A percentile compares a stretch with the other conserved stretches of the same genome.
These are phyloP conservation scores for Pilatotrama ljubarskyi DNA, from an alignment of 768 basidiomycete species.

Conservation along the genomic window DNA sequence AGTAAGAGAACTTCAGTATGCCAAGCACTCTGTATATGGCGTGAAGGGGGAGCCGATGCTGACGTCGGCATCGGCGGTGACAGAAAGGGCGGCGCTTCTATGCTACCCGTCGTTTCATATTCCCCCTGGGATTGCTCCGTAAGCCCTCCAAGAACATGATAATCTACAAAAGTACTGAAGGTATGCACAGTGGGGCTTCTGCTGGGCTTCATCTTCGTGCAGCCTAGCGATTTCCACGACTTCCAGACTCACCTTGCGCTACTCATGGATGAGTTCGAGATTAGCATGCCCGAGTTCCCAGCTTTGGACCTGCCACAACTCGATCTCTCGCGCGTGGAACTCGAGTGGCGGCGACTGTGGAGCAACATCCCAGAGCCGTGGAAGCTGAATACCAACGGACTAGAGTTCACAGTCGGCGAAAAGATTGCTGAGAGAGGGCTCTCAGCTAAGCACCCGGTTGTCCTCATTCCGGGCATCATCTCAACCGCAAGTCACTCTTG, in stretches of 20 bases:
- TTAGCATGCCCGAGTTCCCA: slow-evolving; percentile 62
- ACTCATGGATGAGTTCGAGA: slow-evolving; percentile 69
- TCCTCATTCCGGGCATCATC: slow-evolving; percentile 88
- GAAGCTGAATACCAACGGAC: slow-evolving; percentile 78
- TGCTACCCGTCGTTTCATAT: slow-evolving; percentile 56
- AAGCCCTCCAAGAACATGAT: slow-evolving; percentile 29
- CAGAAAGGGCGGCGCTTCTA: slow-evolving; percentile 29
- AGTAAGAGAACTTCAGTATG: not conserved
- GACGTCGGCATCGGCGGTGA: not conserved
- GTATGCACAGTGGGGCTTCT: slow-evolving; percentile 56
- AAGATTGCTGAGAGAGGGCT: slow-evolving; percentile 62
- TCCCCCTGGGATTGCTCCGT: slow-evolving; percentile 69
- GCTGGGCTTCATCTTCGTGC: slow-evolving; percentile 63
- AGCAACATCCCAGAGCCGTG: slow-evolving; percentile 76
- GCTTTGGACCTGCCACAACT: slow-evolving; percentile 66
- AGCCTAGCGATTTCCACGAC: slow-evolving; percentile 65
- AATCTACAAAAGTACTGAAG: not conserved
- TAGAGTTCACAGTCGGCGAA: slow-evolving; percentile 80
- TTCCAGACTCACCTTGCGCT: slow-evolving; percentile 68
- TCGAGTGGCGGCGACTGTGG: slow-evolving; percentile 68
- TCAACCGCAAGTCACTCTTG: slow-evolving; percentile 64
- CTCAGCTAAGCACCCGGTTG: slow-evolving; percentile 71
- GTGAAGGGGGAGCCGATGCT: not conserved
- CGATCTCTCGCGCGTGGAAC: slow-evolving; percentile 67
- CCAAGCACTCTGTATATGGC: not conserved